phyloP scores from a whole-genome alignment of 805 yeast species.

The Starmerella lactis-condensi region DNA sequence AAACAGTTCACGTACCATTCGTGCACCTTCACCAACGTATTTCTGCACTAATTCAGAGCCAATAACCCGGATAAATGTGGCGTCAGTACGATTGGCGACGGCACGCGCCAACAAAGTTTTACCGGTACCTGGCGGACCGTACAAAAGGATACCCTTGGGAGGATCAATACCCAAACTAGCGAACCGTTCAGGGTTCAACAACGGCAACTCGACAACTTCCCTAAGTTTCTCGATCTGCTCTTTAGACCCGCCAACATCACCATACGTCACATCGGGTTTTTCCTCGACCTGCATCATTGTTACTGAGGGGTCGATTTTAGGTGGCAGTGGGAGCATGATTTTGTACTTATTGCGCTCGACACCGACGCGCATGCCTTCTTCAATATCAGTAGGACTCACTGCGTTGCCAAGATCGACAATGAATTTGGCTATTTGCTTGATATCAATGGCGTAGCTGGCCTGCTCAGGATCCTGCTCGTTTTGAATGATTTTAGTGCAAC shows the following conservation, averaged over 20 bases:
- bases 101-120: constrained; percentile 97
- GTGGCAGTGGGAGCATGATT: constrained; percentile 92
- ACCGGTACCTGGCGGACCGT: constrained; percentile 99
- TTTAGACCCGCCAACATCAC: constrained; percentile 97
- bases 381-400: constrained; percentile 95
- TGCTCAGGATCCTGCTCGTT: constrained; percentile 42
- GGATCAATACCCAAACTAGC: constrained; percentile 96
- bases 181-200: constrained; percentile 88
- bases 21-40: constrained; percentile 98
- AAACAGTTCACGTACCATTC: constrained; percentile 96
- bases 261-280: constrained; percentile 95
- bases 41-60: constrained; percentile 97
- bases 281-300: constrained; percentile 99
- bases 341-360: constrained; percentile 94
- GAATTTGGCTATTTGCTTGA: constrained; percentile 95
- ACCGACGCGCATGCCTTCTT: constrained; percentile 99
- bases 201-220: constrained; percentile 88
- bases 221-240: constrained; percentile 93
- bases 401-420: constrained; percentile 93
- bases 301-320: constrained; percentile 91
- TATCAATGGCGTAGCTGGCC: constrained; percentile 82
- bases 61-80: constrained; percentile 93
- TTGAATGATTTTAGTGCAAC: constrained; percentile 87
- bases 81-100: constrained; percentile 97
- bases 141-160: constrained; percentile 88